phyloP scores from a whole-genome alignment of 305 asterid species.

The Solanum chacoense region DNA sequence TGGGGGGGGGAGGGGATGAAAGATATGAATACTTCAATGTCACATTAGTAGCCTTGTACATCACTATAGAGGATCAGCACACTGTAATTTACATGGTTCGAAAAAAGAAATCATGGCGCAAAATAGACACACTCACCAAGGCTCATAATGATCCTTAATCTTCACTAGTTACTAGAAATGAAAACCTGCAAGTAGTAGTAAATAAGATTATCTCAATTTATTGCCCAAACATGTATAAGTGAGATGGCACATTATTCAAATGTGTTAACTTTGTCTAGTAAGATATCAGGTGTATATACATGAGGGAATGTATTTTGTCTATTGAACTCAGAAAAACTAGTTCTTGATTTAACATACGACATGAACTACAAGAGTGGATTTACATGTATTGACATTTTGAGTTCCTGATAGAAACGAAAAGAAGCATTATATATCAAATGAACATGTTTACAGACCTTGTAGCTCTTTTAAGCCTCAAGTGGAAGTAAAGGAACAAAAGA shows the following conservation, averaged over 20 bases:
- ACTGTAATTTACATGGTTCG: neutral
- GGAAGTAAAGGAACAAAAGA: slow-evolving; percentile 14
- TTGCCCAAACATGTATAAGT: neutral
- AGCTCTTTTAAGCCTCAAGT: slow-evolving; percentile 11
- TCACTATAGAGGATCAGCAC: neutral
- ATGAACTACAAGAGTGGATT: neutral
- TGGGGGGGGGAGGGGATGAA: neutral
- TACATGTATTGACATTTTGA: neutral
- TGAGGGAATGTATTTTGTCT: neutral
- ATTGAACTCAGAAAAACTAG: neutral
- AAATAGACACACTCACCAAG: neutral
- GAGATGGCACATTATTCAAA: neutral
- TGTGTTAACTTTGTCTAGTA: neutral
- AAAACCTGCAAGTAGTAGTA: neutral
- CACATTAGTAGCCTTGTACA: neutral
- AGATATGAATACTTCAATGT: neutral
- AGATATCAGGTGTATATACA: neutral
- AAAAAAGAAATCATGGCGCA: neutral
- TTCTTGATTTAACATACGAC: neutral
- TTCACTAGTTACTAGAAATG: neutral
- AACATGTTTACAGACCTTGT: neutral
- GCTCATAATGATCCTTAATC: neutral
- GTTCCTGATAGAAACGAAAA: neutral
- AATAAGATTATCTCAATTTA: neutral
- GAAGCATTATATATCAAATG: neutral